These are phyloP conservation scores for Miscanthus lutarioriparius DNA, from an alignment of 176 grass and related monocot genomes.

Conservation along the genomic window DNA sequence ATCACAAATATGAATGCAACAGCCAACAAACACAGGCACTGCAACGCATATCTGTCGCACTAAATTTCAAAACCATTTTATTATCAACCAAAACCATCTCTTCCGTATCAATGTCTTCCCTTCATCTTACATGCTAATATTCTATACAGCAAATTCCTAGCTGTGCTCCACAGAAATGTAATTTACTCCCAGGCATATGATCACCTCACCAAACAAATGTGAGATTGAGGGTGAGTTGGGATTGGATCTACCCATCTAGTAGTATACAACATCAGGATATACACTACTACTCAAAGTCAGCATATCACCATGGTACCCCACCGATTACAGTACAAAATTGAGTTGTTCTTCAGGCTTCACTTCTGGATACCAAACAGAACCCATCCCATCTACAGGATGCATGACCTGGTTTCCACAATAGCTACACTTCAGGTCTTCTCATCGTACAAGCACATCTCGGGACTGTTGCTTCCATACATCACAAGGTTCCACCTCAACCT, in stretches of 20 bases:
- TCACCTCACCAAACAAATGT: neutral
- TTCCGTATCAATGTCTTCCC: neutral
- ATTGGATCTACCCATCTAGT: neutral
- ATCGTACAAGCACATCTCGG: constrained; percentile 54
- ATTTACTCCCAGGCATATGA: neutral
- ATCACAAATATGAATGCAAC: neutral
- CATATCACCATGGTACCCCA: too few relatives aligned
- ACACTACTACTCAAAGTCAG: too few relatives aligned
- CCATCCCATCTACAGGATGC: neutral
- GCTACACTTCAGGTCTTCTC: constrained; percentile 11
- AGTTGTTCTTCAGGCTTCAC: neutral
- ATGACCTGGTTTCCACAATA: neutral
- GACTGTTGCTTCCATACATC: constrained; percentile 90
- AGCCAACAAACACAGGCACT: neutral
- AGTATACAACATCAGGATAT: neutral
- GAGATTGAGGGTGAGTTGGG: neutral
- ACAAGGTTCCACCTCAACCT: constrained; percentile 66
- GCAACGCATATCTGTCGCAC: neutral
- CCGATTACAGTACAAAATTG: neutral
- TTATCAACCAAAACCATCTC: neutral
- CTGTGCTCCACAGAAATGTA: neutral
- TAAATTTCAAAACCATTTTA: neutral
- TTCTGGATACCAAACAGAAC: neutral
- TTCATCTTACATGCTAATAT: neutral
- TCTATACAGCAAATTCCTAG: neutral